Evolutionary conservation across 2,329 filamentous ascomycete species (phyloP).

Genomic region (Neobulgaria alba): DNA sequence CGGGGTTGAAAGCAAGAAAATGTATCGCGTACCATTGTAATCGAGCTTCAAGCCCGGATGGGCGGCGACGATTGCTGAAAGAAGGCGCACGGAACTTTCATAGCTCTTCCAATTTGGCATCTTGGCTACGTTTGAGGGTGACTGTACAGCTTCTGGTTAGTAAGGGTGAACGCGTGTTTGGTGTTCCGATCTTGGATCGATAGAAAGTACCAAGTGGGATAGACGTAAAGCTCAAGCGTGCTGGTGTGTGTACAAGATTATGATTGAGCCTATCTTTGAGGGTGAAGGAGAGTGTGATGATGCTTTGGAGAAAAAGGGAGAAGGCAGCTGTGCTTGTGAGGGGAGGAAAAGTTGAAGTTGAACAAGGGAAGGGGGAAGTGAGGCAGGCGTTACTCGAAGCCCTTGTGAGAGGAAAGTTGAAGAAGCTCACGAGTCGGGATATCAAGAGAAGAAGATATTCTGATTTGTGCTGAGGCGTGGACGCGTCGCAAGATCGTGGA

Average conservation of each 20-base stretch:
- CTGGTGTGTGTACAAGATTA: no score
- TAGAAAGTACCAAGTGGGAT: no score
- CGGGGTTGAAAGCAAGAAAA: slow-evolving; percentile 4
- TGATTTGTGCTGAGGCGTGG: background rate
- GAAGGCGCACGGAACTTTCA: slow-evolving; percentile 50
- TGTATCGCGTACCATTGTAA: slow-evolving; percentile 47
- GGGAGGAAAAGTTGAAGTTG: no score
- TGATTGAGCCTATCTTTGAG: no score
- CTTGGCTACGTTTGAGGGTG: slow-evolving; percentile 8
- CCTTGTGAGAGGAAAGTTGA: background rate
- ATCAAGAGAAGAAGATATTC: background rate
- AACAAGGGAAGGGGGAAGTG: background rate
- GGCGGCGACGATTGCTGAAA: slow-evolving; percentile 52
- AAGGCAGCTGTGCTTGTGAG: background rate
- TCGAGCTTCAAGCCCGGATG: slow-evolving; percentile 47
- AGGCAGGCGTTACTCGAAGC: background rate
- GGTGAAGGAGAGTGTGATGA: background rate
- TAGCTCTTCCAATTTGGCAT: slow-evolving; percentile 54
- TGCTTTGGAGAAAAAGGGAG: background rate
- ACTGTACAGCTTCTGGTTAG: slow-evolving; percentile 5
- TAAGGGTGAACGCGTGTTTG: background rate
- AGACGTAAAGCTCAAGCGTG: no score
- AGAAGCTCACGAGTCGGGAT: background rate
- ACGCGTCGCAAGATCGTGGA: background rate
- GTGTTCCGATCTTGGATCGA: no score